These are phyloP conservation scores for Protea cynaroides DNA, from an alignment of 164 flowering plant genomes.

Conservation along the genomic window DNA sequence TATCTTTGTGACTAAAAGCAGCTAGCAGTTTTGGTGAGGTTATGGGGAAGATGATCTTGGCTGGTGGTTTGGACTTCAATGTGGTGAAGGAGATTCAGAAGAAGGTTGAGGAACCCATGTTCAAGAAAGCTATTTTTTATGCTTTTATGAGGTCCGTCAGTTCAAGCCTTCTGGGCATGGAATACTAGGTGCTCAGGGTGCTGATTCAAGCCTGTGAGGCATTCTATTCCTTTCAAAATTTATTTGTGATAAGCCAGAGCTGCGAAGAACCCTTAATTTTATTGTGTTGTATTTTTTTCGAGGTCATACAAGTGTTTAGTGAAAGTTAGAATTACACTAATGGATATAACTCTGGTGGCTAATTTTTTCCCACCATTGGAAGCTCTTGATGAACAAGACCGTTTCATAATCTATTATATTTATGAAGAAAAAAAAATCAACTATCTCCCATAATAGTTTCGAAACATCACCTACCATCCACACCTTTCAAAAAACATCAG, in stretches of 20 bases:
- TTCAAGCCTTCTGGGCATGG: conserved; percentile 38
- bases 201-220: conserved; percentile 59
- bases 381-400: conserved; percentile 10
- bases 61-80: conserved; percentile 52
- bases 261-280: conserved; percentile 19
- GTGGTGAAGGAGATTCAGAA: conserved; percentile 49
- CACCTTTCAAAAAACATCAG: too few relatives aligned
- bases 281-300: conserved; percentile 27
- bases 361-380: neutral
- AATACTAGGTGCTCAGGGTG: conserved; percentile 48
- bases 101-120: conserved; percentile 52
- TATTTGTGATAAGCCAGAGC: conserved; percentile 7
- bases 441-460: too few relatives aligned
- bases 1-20: conserved; percentile 87
- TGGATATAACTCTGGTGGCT: conserved; percentile 10
- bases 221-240: neutral
- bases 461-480: too few relatives aligned
- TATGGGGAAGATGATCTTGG: conserved; percentile 50
- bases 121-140: conserved; percentile 41
- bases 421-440: too few relatives aligned
- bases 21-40: conserved; percentile 76
- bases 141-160: conserved; percentile 32
- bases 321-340: conserved; percentile 1
- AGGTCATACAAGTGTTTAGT: conserved; percentile 16
- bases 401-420: too few relatives aligned